Conservation (phyloP, 139 green algal genomes). For the Chlorella sp. region DNA sequence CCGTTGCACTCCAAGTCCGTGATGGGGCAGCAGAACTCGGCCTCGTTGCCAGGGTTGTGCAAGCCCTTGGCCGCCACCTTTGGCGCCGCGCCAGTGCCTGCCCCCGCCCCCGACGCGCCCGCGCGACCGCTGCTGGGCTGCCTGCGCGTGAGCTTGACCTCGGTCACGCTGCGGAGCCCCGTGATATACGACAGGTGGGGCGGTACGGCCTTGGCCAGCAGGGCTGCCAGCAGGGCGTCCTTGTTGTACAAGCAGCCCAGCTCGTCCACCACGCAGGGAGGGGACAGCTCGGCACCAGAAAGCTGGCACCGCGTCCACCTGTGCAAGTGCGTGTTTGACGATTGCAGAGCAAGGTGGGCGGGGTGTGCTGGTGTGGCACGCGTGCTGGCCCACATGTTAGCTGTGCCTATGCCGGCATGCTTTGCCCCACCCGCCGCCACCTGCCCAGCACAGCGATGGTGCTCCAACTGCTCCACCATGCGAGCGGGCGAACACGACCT, state of each 20-base stretch:
- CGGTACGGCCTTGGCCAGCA: slow-evolving; percentile 68
- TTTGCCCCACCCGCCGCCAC: too few relatives aligned
- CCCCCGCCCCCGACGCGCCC: too few relatives aligned
- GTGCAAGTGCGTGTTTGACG: not conserved
- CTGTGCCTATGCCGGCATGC: too few relatives aligned
- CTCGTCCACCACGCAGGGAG: slow-evolving; percentile 72
- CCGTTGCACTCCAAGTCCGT: slow-evolving; percentile 62
- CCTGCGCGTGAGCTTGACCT: slow-evolving; percentile 52
- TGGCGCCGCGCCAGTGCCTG: not conserved
- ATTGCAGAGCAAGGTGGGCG: not conserved
- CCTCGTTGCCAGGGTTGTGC: slow-evolving; percentile 17
- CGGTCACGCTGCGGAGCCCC: slow-evolving; percentile 53
- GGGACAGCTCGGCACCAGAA: slow-evolving; percentile 54
- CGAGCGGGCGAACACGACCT: too few relatives aligned
- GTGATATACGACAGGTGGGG: slow-evolving; percentile 59
- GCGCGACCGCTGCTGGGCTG: too few relatives aligned
- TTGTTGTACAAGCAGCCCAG: slow-evolving; percentile 70
- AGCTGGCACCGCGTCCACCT: slow-evolving; percentile 73
- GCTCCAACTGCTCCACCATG: too few relatives aligned
- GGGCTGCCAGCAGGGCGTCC: slow-evolving; percentile 46
- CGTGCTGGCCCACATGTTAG: too few relatives aligned
- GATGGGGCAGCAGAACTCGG: slow-evolving; percentile 67
- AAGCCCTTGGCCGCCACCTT: slow-evolving; percentile 7
- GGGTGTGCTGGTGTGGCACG: too few relatives aligned
- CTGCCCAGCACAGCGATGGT: too few relatives aligned